Base-by-base conservation (phyloP, 345 rosid species). In the Chamaenerion angustifolium region DNA sequence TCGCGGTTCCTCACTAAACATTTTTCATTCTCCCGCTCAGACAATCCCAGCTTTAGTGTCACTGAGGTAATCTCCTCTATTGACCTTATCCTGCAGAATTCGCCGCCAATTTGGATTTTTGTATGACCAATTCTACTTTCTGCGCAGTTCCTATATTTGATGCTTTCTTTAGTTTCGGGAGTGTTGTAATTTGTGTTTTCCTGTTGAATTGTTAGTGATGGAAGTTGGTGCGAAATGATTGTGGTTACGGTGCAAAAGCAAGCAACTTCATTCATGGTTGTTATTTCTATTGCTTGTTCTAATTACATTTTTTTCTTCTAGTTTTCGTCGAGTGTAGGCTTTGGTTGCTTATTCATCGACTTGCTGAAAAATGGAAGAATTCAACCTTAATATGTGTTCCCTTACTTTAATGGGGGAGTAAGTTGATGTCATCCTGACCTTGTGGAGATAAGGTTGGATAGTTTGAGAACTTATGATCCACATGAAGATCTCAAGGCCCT, bases 371-470 rank as follows among this genome's bases (percentile, higher is more conserved):
- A 51, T 66, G 58, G 73, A 52, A 61, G 58, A 79, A 81, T 54
- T 70, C 83, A 15, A 83, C 94, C 1, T 66, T 83, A 48, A 69
- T 86, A 14, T 86, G 98, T 71, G 85, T 64, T 67, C 95, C 98
- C n/a, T n/a, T n/a, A n/a, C n/a, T 11, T 58, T 81, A 43, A 86
- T 79, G 89, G 89, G 69, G 43, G 94, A 75, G 25, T 76, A 92
- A 0, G 47, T 76, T 3, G 76, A 76, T 18, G 60, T 70, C 69
- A 83, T 81, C 88, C 56, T 42, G 98, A 90, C 52, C 68, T 86
- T 51, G 98, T 86, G 19, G 95, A 86, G 64, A 75, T 90, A 57
- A 72, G 98, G 58, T 68, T 90, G 71, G 94, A 86, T 64, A 42
- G 75, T 58, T 73, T 86, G 8, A 79, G 70, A 43, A 58, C 25